Conservation (phyloP, 306 rosid species). For the Styphnolobium japonicum region DNA sequence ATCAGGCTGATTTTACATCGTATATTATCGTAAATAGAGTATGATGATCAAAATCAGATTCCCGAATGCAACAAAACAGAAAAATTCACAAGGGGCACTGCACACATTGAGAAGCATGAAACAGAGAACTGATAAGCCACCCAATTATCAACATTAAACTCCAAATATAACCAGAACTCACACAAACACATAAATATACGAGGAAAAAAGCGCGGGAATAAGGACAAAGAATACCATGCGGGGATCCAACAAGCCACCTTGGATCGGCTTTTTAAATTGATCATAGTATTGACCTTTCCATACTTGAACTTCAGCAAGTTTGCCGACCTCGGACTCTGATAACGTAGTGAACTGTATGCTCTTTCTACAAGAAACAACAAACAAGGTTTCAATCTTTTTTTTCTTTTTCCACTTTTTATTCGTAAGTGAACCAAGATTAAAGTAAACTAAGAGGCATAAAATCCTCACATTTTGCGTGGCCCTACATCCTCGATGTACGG, state of each 20-base stretch:
- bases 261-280: constrained; percentile 26
- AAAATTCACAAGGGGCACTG: not conserved
- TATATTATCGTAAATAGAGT: not conserved
- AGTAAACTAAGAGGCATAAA: too few relatives aligned
- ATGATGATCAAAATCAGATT: not conserved
- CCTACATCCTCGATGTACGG: constrained; percentile 78
- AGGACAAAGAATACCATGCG: constrained; percentile 54
- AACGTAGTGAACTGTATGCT: constrained; percentile 57
- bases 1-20: not conserved
- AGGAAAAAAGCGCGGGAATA: not conserved
- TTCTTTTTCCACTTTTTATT: not conserved
- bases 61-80: not conserved
- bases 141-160: not conserved
- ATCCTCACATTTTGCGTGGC: constrained; percentile 57
- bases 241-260: constrained; percentile 78
- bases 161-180: not conserved
- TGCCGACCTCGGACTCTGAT: constrained; percentile 66
- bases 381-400: not conserved
- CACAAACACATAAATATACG: not conserved
- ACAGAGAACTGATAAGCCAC: not conserved
- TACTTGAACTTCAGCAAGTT: constrained; percentile 72
- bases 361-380: constrained; percentile 48
- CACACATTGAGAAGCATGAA: not conserved
- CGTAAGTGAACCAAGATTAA: not conserved
- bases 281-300: constrained; percentile 57